Evolutionary conservation across 345 rosid species (phyloP), one percentile per base, ranked within the genome.

Genomic region (Corchorus olitorius): DNA sequence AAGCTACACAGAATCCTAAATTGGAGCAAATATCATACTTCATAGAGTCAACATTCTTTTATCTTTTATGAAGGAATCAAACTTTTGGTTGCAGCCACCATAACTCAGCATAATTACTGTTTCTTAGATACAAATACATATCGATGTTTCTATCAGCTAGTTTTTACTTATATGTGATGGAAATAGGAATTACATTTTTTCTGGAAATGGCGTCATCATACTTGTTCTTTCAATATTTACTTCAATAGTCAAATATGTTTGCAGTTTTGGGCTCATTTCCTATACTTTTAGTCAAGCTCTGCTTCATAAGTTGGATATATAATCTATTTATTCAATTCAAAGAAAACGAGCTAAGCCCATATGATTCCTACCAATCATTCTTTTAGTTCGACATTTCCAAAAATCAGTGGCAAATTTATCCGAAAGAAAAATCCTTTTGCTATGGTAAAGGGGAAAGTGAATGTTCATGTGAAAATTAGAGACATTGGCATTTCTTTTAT

Each of bases 1-100:
- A 5, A 77, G 85, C 75, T 79, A 83, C 48, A 82, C 80, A 73
- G 76, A 37, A 72, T 67, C 72, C 34, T 76, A 87, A 76, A 81
- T 59, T 17, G 86, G 83, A 76, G 84, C 73, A 66, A 43, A 77
- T 39, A 39, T 6, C 4, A 39, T 6, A 39, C 43, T 75, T 81
- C 66, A 59, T 78, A 79, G 16, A 81, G 70, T 35, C 35, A 37
- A 17, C 34, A 37, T 20, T 77, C 35, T 37, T 66, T 69, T 77
- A 41, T 72, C 19, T 8, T 27, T 39, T 65, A 55, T 55, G 35
- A 70, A 68, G 52, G 70, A 63, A 61, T 79, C 58, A 77, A 82
- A 82, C 64, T 76, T 84, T 82, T 55, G 74, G 72, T 56, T 76
- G 64, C 50, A 77, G 72, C 39, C 66, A 16, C 65, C 61, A 54